phyloP scores from a whole-genome alignment of 257 asterid species.

The Marsdenia floribunda region DNA sequence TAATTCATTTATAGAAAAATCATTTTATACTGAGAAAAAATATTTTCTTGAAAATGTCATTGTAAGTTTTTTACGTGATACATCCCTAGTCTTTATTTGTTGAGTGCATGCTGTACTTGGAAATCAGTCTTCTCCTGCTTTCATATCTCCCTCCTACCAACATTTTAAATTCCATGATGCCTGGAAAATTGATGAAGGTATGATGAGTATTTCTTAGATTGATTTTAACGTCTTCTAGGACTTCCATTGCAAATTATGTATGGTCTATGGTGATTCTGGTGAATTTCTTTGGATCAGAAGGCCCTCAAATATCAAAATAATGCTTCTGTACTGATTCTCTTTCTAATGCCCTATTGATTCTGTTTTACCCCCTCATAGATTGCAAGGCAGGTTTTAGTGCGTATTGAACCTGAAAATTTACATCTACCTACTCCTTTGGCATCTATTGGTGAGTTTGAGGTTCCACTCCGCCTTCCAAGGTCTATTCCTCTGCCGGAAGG shows the following conservation, averaged over 20 bases:
- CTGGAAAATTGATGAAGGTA: background rate
- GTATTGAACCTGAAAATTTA: constrained; percentile 66
- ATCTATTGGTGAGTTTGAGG: constrained; percentile 67
- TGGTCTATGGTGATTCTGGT: background rate
- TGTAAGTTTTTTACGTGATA: no score
- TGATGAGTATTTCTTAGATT: background rate
- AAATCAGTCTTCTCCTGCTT: background rate
- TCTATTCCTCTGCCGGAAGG: constrained; percentile 78
- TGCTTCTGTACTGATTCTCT: background rate
- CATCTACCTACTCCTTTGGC: constrained; percentile 54
- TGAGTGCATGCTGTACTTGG: background rate
- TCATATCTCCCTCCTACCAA: background rate
- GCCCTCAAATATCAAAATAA: background rate
- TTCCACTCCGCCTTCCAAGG: constrained; percentile 71
- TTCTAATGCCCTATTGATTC: background rate
- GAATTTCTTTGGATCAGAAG: background rate
- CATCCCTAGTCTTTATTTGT: background rate
- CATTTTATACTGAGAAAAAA: no score
- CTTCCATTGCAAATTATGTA: background rate
- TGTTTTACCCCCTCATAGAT: constrained; percentile 33
- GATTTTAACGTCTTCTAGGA: background rate
- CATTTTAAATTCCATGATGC: background rate
- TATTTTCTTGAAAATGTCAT: background rate
- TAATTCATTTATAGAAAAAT: no score
- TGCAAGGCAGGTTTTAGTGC: constrained; percentile 66